A percentile compares a stretch with the other conserved stretches of the same genome.
Conservation (phyloP, 208 protist species). For the Wallacemonas sp. region DNA sequence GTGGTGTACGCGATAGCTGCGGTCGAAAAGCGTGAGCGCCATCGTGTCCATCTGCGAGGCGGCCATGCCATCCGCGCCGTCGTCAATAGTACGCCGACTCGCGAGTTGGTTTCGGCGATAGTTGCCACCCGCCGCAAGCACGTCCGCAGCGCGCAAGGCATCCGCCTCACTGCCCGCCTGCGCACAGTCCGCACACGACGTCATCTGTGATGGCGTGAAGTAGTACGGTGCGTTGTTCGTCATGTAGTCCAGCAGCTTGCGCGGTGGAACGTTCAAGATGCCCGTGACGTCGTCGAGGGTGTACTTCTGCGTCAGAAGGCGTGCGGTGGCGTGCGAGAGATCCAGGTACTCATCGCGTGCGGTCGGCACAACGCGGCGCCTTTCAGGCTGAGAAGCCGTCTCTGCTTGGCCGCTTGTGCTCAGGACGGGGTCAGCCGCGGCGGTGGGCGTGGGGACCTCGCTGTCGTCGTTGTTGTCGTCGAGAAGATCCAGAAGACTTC, state of each 20-base stretch:
- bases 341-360: slow-evolving; percentile 75
- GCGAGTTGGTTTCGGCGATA: slow-evolving; percentile 13
- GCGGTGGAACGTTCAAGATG: slow-evolving; percentile 58
- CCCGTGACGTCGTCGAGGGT: slow-evolving; percentile 40
- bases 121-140: slow-evolving; percentile 16
- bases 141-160: slow-evolving; percentile 42
- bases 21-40: slow-evolving; percentile 45
- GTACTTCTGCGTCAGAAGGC: slow-evolving; percentile 85
- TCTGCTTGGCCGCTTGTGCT: neutral
- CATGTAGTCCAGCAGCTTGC: slow-evolving; percentile 71
- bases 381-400: neutral
- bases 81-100: slow-evolving; percentile 30
- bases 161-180: slow-evolving; percentile 55
- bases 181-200: slow-evolving; percentile 47
- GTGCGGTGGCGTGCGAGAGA: slow-evolving; percentile 74
- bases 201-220: slow-evolving; percentile 59
- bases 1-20: slow-evolving; percentile 44
- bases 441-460: neutral
- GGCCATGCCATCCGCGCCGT: slow-evolving; percentile 36
- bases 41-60: slow-evolving; percentile 45
- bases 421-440: neutral
- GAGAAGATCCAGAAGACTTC: slow-evolving; percentile 30
- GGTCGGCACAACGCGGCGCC: slow-evolving; percentile 22
- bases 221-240: slow-evolving; percentile 66
- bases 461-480: slow-evolving; percentile 15